Conservation (phyloP, 2,329 filamentous ascomycete species). For the Fragosphaeria purpurea region DNA sequence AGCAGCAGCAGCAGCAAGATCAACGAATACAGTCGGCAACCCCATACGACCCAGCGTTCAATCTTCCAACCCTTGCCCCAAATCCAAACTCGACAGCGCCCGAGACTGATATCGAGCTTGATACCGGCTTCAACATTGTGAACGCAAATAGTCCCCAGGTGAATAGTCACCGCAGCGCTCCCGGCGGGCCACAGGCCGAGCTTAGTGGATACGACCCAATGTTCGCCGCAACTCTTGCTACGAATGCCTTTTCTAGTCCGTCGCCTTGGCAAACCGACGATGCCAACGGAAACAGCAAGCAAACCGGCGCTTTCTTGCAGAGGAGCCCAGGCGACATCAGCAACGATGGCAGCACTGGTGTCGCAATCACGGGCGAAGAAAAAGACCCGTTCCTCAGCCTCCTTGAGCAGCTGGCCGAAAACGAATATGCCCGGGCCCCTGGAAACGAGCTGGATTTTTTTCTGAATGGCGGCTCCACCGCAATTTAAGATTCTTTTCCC, state of each 20-base stretch:
- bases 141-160: neutral
- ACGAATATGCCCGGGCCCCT: constrained; percentile 58
- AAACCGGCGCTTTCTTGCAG: constrained; percentile 14
- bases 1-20: constrained; percentile 16
- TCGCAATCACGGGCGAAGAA: constrained; percentile 45
- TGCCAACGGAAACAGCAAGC: constrained; percentile 8
- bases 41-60: constrained; percentile 16
- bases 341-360: constrained; percentile 36
- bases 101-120: too few species aligned
- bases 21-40: constrained; percentile 11
- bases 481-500: too few species aligned
- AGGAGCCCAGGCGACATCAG: constrained; percentile 39
- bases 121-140: neutral
- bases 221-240: constrained; percentile 43
- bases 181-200: constrained; percentile 7
- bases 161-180: neutral
- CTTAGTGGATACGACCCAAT: constrained; percentile 43
- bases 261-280: constrained; percentile 39
- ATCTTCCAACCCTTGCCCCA: constrained; percentile 7
- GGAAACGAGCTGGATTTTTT: constrained; percentile 75
- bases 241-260: constrained; percentile 42
- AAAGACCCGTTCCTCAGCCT: constrained; percentile 74
- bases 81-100: neutral
- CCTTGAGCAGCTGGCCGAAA: constrained; percentile 73
- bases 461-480: constrained; percentile 25